A percentile compares a stretch with the other conserved stretches of the same genome.
phyloP scores from a whole-genome alignment of 2,329 filamentous ascomycete species.

The Alternaria postmessia region DNA sequence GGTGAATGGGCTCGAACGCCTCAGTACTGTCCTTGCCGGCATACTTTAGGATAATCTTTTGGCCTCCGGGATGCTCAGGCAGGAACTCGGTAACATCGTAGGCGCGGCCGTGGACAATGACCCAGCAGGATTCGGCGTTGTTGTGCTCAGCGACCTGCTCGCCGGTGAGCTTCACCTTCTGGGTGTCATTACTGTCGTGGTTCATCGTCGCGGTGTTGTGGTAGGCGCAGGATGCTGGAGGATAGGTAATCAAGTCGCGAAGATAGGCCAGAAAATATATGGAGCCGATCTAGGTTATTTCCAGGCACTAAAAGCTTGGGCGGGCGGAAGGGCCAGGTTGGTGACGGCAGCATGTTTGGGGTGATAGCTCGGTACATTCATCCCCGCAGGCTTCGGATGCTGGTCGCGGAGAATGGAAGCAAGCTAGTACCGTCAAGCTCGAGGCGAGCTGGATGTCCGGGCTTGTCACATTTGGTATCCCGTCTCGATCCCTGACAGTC shows the following conservation, averaged over 20 bases:
- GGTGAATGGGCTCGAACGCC: conserved; percentile 64
- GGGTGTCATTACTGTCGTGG: conserved; percentile 52
- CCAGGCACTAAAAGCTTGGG: conserved; percentile 29
- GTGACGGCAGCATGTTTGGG: conserved; percentile 37
- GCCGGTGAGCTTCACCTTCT: conserved; percentile 56
- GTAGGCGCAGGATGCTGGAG: conserved; percentile 1
- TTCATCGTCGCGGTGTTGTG: conserved; percentile 51
- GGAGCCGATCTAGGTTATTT: conserved; percentile 24
- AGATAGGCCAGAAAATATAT: conserved; percentile 16
- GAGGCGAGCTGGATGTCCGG: not conserved
- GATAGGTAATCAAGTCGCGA: conserved; percentile 8
- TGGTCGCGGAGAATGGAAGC: conserved; percentile 13
- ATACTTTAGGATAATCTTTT: conserved; percentile 95
- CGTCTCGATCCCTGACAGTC: not conserved
- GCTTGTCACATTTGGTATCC: conserved; percentile 7
- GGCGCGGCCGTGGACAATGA: conserved; percentile 72
- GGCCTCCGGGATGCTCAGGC: conserved; percentile 69
- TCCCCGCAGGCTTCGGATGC: conserved; percentile 32
- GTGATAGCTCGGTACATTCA: conserved; percentile 42
- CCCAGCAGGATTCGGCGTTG: conserved; percentile 78
- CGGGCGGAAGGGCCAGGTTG: conserved; percentile 40
- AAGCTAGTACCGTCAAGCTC: not conserved
- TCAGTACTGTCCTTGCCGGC: conserved; percentile 51
- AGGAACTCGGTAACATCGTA: conserved; percentile 74
- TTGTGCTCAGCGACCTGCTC: conserved; percentile 73